A percentile compares a stretch with the other conserved stretches of the same genome.
Conservation (phyloP, 192 early-diverging fungal genomes). For the Diversispora epigaea region DNA sequence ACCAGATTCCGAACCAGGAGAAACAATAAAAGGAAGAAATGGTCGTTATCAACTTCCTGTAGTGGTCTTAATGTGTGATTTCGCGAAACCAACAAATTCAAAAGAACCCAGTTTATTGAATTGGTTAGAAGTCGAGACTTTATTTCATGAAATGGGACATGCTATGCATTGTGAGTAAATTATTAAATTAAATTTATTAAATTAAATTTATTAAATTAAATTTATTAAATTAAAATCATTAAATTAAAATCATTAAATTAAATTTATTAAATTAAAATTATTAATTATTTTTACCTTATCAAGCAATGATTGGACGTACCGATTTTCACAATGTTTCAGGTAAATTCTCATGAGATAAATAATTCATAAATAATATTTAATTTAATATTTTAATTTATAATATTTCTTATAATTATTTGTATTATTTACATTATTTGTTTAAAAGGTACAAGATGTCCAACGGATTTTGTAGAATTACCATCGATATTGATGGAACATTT, state of each 20-base stretch:
- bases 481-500: slow-evolving; percentile 96
- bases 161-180: slow-evolving; percentile 80
- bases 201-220: neutral
- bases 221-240: neutral
- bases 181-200: neutral
- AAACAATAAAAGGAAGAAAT: slow-evolving; percentile 36
- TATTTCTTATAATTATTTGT: neutral
- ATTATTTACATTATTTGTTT: neutral
- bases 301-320: slow-evolving; percentile 88
- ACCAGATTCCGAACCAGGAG: slow-evolving; percentile 38
- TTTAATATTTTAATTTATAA: neutral
- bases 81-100: slow-evolving; percentile 45
- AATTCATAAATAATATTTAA: no score
- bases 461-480: slow-evolving; percentile 98
- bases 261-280: neutral
- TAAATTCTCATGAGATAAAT: neutral
- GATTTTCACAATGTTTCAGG: slow-evolving; percentile 90
- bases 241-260: neutral
- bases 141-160: slow-evolving; percentile 99
- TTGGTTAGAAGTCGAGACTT: slow-evolving; percentile 86
- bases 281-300: slow-evolving; percentile 7
- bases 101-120: slow-evolving; percentile 64
- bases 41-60: slow-evolving; percentile 69
- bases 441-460: slow-evolving; percentile 83
- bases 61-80: slow-evolving; percentile 75